These are phyloP conservation scores for Fraxinus albicans DNA, from an alignment of 305 asterid genomes.

Conservation along the genomic window DNA sequence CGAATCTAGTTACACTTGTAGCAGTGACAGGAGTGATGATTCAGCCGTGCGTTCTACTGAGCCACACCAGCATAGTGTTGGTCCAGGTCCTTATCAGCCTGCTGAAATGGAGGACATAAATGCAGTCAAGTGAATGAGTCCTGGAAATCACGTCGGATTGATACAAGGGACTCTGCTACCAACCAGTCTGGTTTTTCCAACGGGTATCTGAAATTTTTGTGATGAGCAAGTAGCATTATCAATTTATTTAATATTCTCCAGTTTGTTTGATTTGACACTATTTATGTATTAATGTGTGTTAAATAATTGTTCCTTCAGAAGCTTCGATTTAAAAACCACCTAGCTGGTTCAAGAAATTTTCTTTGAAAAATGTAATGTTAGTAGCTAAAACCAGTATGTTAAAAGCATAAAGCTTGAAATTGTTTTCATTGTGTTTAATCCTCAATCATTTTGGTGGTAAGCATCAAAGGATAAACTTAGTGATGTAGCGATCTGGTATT, in stretches of 20 bases:
- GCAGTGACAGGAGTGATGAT: conserved; percentile 69
- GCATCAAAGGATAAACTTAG: conserved; percentile 1
- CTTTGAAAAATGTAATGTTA: conserved; percentile 17
- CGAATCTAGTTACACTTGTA: conserved; percentile 63
- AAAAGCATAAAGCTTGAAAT: neutral
- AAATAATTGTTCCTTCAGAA: neutral
- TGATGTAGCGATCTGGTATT: neutral
- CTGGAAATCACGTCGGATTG: conserved; percentile 38
- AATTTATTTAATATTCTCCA: conserved; percentile 2
- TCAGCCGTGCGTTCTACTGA: conserved; percentile 56
- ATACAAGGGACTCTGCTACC: conserved; percentile 37
- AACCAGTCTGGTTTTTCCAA: conserved; percentile 51
- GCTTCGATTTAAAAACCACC: neutral
- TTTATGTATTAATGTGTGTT: neutral
- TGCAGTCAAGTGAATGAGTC: conserved; percentile 29
- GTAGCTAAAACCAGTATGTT: neutral
- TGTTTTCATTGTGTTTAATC: neutral
- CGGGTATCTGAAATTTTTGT: conserved; percentile 44
- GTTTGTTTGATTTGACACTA: conserved; percentile 10
- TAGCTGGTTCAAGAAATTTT: neutral
- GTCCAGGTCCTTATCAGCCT: conserved; percentile 42
- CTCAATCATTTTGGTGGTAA: conserved; percentile 5
- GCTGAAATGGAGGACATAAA: conserved; percentile 39
- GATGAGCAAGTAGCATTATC: conserved; percentile 11
- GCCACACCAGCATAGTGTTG: conserved; percentile 50